Base-by-base conservation (phyloP, 2,329 filamentous ascomycete genomes). In the Cladosporium sp. region DNA sequence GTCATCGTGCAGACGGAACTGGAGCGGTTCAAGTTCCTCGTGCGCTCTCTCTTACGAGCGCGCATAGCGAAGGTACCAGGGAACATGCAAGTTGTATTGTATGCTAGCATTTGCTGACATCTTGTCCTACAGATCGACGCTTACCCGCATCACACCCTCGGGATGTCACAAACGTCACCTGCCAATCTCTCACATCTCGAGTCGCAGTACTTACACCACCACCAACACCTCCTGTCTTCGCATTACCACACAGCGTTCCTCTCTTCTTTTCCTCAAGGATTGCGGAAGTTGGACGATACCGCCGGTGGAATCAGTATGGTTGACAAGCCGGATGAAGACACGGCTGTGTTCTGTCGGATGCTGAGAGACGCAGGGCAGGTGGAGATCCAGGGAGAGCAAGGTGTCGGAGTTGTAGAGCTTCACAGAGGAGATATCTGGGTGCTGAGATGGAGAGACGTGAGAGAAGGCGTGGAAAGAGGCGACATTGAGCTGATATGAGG, bases 1-100 rank as follows among this genome's bases (percentile, higher is more conserved):
- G 95, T 96, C 45, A 86, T 98, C 57, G 84, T 96, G 51, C 93
- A 98, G 75, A 97, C 95, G 6, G 93, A 98, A 73, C 81, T 98
- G 51, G 91, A 96, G 69, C 80, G 93, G 43, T 95, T 88, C 72
- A 95, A 95, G 73, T 98, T 90, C 66, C 78, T 98, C 18, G 81
- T 97, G 14, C 80, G 93, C 56, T 86, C 87, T 59, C 86, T 92
- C 59, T 72, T 98, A 52, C 80, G 95, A 49, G 84, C 87, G 9
- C 80, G 93, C n/a, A 84, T 97, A 53, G 83, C 87, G 50, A 97
- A 98, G 80, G 87, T 89, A 66, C 63, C 70, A 60, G 72, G 73
- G 16, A 35, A 11, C 11, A 9, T 31, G 13, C 19, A 19, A 6
- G 48, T 51, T 40, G 14, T 46, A 9, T 43, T 62, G 28, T 63